Conservation (phyloP, 2,329 filamentous ascomycete genomes). For the Paracoccidioides brasiliensis region DNA sequence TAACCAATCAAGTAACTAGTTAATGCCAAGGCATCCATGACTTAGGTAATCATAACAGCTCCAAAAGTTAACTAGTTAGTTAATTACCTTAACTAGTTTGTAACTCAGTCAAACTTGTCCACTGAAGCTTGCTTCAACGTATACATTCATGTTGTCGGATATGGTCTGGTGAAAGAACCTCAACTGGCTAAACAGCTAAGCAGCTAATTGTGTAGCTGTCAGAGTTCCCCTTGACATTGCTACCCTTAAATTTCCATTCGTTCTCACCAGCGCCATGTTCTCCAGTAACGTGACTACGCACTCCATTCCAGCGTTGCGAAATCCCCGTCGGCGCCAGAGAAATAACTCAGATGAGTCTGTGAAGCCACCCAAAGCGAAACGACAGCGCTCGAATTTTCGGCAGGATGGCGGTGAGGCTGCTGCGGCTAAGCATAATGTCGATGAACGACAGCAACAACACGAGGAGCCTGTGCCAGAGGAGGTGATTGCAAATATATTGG, state of each 20-base stretch:
- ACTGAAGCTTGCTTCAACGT: neutral
- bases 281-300: constrained; percentile 20
- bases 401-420: constrained; percentile 21
- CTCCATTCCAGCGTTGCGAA: constrained; percentile 15
- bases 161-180: neutral
- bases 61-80: no score
- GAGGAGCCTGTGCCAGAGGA: neutral
- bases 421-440: constrained; percentile 4
- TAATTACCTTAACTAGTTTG: neutral
- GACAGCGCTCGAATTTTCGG: constrained; percentile 33
- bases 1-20: no score
- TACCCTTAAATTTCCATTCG: neutral
- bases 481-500: constrained; percentile 3
- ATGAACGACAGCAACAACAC: neutral
- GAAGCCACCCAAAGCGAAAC: constrained; percentile 34
- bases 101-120: neutral
- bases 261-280: constrained; percentile 23
- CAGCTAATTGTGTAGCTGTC: neutral
- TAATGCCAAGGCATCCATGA: neutral
- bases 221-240: neutral
- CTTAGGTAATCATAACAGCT: neutral
- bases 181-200: neutral
- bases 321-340: constrained; percentile 28
- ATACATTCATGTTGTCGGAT: neutral
- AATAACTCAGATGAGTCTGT: constrained; percentile 33